Evolutionary conservation across 1,284 basidiomycete genomes (phyloP), one percentile per base, ranked within the genome.

Genomic region (Amylostereum areolatum): DNA sequence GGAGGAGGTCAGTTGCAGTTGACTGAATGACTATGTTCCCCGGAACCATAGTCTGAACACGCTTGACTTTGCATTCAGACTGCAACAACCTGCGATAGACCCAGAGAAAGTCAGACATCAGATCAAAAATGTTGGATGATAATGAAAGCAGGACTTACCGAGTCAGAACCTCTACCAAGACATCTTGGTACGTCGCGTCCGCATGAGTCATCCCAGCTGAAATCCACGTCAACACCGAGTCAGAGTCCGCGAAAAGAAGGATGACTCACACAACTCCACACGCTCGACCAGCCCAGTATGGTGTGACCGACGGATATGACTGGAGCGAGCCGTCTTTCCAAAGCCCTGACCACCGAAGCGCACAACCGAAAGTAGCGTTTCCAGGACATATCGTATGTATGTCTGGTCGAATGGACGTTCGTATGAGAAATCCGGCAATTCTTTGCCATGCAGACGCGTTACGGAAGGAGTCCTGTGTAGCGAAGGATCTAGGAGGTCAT

Each of bases 291-390:
- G 66, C 2, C 72, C 78, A 7, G 70, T 54, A 61, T 87, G 77
- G 46, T 78, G 67, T 6, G 87, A 80, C 25, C 83, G 80, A 54
- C 76, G 80, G 44, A 90, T 70, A 7, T 70, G 67, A 7, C 81
- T 80, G 10, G 73, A 72, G 46, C 81, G 75, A 0, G 85, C 78
- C 1, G 83, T 77, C 57, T 89, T 86, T 40, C 80, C 74, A 62
- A 96, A 91, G 0, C 89, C 90, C 64, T 92, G 85, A 0, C 93
- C 93, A 2, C 93, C 94, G 62, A 95, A 94, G 27, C 83, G 79
- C 41, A 90, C 80, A 3, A 98, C 74, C 0, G 85, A 83, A 2
- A 89, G 70, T 3, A 97, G 64, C n/a, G 81, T 81, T 49, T 91
- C 85, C 37, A 96, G 66, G 5, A 90, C 66, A 63, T 91, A 81